Base-by-base conservation (phyloP, 306 rosid species). In the Pyrus bretschneideri region DNA sequence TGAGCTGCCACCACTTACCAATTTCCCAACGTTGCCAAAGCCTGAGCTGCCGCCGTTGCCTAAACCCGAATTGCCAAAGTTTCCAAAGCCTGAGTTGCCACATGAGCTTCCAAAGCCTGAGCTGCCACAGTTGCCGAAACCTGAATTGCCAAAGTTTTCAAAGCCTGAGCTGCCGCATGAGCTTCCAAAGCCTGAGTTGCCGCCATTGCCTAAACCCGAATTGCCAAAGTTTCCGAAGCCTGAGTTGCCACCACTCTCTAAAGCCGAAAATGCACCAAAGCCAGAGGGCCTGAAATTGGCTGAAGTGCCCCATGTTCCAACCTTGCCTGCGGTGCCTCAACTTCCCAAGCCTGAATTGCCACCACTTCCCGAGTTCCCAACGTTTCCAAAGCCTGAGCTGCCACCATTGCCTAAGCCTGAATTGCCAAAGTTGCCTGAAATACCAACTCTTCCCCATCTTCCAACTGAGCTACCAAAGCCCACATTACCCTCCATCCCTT, bases 391-490 rank as follows among this genome's bases (percentile, higher is more conserved):
- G 44, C 44, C 44, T 9, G 11, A 40, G 44, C 44, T 40, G 44
- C 44, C 44, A 40, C 44, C 11, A 40, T 40, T 40, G 44, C 44
- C 44, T 40, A 40, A 40, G 11, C 11, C 44, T 40, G 44, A 9
- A 40, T 54, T 70, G 44, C 60, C 60, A 46, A 70, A 70, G 22
- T 10, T 73, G 45, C 78, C 76, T 21, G 79, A 61, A 29, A 3
- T 80, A 4, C 79, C 76, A 30, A 22, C 55, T 30, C 63, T n/a
- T 11, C 57, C 76, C 78, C 83, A 57, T 19, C 55, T 67, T 8
- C 80, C 59, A 19, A 21, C 79, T 17, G 63, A 61, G 45, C 33
- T 75, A 19, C 72, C 72, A 40, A 66, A 76, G 65, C 23, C 63
- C 19, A 18, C 64, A 51, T 15, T 66, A 10, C 73, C 79, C 29